Evolutionary conservation across 2,329 filamentous ascomycete species (phyloP).

Genomic region (Ceratocystis ficicola): DNA sequence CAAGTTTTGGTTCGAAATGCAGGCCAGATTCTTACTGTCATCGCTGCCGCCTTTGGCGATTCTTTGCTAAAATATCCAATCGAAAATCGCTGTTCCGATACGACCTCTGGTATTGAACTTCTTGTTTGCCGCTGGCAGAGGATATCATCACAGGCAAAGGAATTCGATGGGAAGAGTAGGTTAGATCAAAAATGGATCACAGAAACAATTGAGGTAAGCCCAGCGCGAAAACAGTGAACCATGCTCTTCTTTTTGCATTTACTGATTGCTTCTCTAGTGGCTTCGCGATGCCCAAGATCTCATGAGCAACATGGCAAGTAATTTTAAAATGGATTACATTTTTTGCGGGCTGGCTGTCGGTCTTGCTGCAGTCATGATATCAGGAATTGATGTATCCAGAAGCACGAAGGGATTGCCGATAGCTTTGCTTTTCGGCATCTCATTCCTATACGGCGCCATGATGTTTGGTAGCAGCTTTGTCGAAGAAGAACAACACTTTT

Average conservation of each 20-base stretch:
- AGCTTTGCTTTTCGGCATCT: constrained; percentile 39
- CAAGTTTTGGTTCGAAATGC: constrained; percentile 68
- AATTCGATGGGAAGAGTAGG: neutral
- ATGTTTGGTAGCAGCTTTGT: constrained; percentile 99
- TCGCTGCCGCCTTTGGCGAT: constrained; percentile 56
- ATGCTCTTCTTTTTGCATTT: neutral
- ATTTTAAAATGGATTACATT: constrained; percentile 56
- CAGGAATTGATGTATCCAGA: constrained; percentile 21
- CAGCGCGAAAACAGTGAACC: neutral
- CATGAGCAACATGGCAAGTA: constrained; percentile 83
- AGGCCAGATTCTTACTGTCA: constrained; percentile 63
- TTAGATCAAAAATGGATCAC: constrained; percentile 10
- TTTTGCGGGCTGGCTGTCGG: constrained; percentile 40
- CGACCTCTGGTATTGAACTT: constrained; percentile 35
- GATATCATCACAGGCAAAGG: constrained; percentile 23
- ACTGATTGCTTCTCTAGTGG: constrained; percentile 36
- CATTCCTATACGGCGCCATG: constrained; percentile 59
- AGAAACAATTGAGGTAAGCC: constrained; percentile 14
- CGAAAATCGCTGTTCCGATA: constrained; percentile 6
- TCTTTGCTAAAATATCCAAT: constrained; percentile 28
- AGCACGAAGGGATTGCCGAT: constrained; percentile 8
- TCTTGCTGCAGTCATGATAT: constrained; percentile 29
- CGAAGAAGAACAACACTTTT: constrained; percentile 96
- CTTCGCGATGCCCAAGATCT: constrained; percentile 59
- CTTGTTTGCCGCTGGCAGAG: constrained; percentile 58